Base-by-base conservation (phyloP, 768 basidiomycete species). In the Xerocomellus amylosporus region DNA sequence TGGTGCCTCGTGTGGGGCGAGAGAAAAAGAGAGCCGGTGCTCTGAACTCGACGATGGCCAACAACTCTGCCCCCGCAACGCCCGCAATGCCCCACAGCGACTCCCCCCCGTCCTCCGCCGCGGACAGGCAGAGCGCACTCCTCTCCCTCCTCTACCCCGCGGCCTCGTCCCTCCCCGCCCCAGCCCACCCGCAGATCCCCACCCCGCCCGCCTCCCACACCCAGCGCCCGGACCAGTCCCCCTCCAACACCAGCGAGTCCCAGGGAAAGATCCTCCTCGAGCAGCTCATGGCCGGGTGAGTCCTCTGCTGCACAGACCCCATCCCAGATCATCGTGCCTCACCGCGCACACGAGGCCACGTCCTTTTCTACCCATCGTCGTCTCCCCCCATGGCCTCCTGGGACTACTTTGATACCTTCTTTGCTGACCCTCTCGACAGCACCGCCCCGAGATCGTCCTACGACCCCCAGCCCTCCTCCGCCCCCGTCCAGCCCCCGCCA, bases 281-380 rank as follows among this genome's bases (percentile, higher is more conserved):
- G 60, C 87, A 90, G 66, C 75, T 93, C 55, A 88, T 93, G 84
- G 77, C 84, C 53, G 86, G 87, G 90, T 92, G 67, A 73, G 86
- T 77, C 15, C 55, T 15, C 36, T 19, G 13, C 0, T 8, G 30
- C n/a, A n/a, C n/a, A n/a, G n/a, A n/a, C n/a, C n/a, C 30, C 30
- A 30, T 30, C 30, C 8, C n/a, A 26, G 41, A 43, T 43, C 31
- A 51, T 51, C 50, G 1, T 19, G 60, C 57, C 67, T 68, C 69
- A 58, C 67, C 65, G 41, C 53, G 41, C 51, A 60, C 66, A 68
- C 64, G 60, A 71, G 64, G 66, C 66, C 4, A 44, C 40, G 40
- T 45, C 61, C 58, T 69, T 63, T 64, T 66, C 64, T 56, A 58
- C 58, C 60, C 55, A 5, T 41, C 33, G 12, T 53, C 61, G 2